phyloP scores from a whole-genome alignment of 306 rosid genomes.

The Vigna mungo region DNA sequence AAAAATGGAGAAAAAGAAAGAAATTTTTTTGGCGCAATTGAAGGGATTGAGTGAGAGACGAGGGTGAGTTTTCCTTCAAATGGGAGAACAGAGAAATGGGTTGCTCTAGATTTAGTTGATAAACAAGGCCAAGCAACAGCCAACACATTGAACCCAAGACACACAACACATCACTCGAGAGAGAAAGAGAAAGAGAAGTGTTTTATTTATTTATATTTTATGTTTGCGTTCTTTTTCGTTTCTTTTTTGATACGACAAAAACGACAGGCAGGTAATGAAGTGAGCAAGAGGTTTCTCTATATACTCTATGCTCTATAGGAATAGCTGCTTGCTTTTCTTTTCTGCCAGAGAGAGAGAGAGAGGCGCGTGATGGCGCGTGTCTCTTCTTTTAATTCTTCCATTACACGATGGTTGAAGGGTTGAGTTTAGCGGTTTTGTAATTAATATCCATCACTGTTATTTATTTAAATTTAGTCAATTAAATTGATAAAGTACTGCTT shows the following conservation, averaged over 20 bases:
- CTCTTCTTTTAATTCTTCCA: background rate
- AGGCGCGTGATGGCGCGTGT: slow-evolving; percentile 45
- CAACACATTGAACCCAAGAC: slow-evolving; percentile 3
- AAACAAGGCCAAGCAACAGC: slow-evolving; percentile 47
- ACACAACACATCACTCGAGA: slow-evolving; percentile 8
- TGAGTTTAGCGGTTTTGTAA: slow-evolving; percentile 2
- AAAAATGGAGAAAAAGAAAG: slow-evolving; percentile 20
- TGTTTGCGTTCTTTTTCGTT: slow-evolving; percentile 33
- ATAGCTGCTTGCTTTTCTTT: background rate
- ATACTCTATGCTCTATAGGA: background rate
- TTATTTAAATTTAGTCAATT: background rate
- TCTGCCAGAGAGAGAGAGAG: background rate
- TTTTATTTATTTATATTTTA: slow-evolving; percentile 32
- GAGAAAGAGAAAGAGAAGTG: slow-evolving; percentile 27
- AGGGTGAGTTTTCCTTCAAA: slow-evolving; percentile 41
- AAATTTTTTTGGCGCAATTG: background rate
- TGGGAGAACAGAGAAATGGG: slow-evolving; percentile 56
- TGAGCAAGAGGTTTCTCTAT: slow-evolving; percentile 50
- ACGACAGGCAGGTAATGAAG: slow-evolving; percentile 57
- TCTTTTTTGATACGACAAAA: slow-evolving; percentile 53
- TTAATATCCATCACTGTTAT: background rate
- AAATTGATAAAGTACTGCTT: background rate
- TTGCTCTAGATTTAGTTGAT: slow-evolving; percentile 60
- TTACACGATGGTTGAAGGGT: background rate
- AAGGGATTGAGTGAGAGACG: slow-evolving; percentile 12